Base-by-base conservation (phyloP, 306 rosid genomes). In the Fragaria vesca region DNA sequence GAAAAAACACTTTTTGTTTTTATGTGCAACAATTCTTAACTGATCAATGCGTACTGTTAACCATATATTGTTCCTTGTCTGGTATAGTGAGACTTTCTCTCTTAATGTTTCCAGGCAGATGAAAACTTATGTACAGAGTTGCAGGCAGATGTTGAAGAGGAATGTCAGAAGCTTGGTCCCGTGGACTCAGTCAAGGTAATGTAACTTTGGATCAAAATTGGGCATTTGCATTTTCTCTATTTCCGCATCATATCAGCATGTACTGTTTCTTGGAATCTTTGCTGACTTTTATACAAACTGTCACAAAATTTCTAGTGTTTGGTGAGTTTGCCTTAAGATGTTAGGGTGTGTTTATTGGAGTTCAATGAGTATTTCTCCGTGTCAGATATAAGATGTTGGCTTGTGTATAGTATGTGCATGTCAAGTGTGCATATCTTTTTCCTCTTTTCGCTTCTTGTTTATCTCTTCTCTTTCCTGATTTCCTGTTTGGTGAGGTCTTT, bases 61-160 rank as follows among this genome's bases (percentile, higher is more conserved):
- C 17, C 62, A 30, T 72, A 68, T 32, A 18, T n/a, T 69, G 66
- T 28, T 24, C 62, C 73, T 46, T 61, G 32, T 79, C 54, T 67
- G 15, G 77, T 48, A 80, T 45, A 68, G 38, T 69, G 55, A 66
- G 36, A 32, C 42, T 12, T 61, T 10, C 38, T 28, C 46, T 76
- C 71, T 63, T 43, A 50, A 74, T 82, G 55, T 70, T 58, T 80
- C 57, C 88, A 95, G 97, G 94, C 89, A 26, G 96, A 95, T 81
- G 99, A 93, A 84, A 88, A 85, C 79, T 74, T 95, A 68, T 80
- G 79, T 69, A 72, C 73, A 72, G 99, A 95, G 85, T 89, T 95
- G 30, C 93, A 90, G 85, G 89, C 85, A 69, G 99, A 95, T 72
- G 93, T 95, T 83, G 78, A 88, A 84, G 99, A 90, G 86, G 99